Percentiles rank a stretch among this genome's conserved stretches.
Conservation (phyloP, 306 rosid genomes). For the Pachyrhizus erosus region DNA sequence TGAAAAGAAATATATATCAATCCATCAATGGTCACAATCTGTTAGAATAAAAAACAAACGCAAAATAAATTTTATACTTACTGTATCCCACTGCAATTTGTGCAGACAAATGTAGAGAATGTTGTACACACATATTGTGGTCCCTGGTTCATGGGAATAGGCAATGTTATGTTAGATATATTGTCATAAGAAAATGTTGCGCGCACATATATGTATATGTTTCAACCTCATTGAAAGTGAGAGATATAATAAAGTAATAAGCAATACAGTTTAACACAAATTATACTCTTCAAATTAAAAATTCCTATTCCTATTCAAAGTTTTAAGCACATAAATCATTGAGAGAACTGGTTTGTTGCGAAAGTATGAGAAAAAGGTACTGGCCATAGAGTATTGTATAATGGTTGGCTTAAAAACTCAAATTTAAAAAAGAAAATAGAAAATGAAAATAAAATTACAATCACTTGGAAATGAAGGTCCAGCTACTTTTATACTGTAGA, state of each 20-base stretch:
- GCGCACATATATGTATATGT: no score
- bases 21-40: neutral
- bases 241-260: neutral
- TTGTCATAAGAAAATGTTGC: neutral
- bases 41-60: neutral
- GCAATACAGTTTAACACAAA: neutral
- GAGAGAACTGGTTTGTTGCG: neutral
- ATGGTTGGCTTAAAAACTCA: neutral
- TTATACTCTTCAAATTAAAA: neutral
- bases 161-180: conserved; percentile 13
- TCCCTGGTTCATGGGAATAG: conserved; percentile 61
- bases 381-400: neutral
- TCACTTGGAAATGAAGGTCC: no score
- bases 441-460: neutral
- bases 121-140: conserved; percentile 95
- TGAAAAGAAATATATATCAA: neutral
- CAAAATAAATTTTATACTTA: conserved; percentile 45
- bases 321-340: neutral
- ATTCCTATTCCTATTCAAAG: neutral
- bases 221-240: neutral
- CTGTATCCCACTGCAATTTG: conserved; percentile 97
- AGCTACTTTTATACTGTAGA: no score
- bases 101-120: conserved; percentile 84
- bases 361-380: neutral
- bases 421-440: neutral